A percentile compares a stretch with the other conserved stretches of the same genome.
These are phyloP conservation scores for Solanum verrucosum DNA, from an alignment of 257 asterid species.

Conservation along the genomic window DNA sequence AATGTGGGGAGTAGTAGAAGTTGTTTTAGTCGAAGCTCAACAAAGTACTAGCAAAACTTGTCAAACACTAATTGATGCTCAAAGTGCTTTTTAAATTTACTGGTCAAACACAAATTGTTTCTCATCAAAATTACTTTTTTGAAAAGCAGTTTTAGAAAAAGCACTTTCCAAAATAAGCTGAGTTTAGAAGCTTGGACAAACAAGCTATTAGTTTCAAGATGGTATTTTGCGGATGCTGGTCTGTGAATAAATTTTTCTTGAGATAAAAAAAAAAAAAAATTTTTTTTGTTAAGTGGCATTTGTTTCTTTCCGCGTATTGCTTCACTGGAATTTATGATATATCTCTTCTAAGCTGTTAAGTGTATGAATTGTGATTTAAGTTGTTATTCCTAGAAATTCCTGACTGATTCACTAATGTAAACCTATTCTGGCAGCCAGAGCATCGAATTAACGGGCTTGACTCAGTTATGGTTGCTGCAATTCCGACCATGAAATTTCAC, in stretches of 20 bases:
- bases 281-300: neutral
- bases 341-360: neutral
- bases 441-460: conserved; percentile 55
- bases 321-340: neutral
- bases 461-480: conserved; percentile 72
- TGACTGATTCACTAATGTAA: neutral
- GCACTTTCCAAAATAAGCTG: neutral
- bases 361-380: neutral
- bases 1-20: neutral
- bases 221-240: neutral
- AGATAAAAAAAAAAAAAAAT: too few species aligned
- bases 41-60: neutral
- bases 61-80: neutral
- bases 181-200: neutral
- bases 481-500: conserved; percentile 72
- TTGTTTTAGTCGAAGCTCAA: neutral
- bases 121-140: neutral
- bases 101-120: neutral
- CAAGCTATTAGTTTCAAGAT: neutral
- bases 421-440: conserved; percentile 48
- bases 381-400: neutral
- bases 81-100: neutral
- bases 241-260: neutral
- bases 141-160: neutral
- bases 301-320: neutral